Base-by-base conservation (phyloP, 148 eudicot genomes). In the Suaeda aralocaspica region DNA sequence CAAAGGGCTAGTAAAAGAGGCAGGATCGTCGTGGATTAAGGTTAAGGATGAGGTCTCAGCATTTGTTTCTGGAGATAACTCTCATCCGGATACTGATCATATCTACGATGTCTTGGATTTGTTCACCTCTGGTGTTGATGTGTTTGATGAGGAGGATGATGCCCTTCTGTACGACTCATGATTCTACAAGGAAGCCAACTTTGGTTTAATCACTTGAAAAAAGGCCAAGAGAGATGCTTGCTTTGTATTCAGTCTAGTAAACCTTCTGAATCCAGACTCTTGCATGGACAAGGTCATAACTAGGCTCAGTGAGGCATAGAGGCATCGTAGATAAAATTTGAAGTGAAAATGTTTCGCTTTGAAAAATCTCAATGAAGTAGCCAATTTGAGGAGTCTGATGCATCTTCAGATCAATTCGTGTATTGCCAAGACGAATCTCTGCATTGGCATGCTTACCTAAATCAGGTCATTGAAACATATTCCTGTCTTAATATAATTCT, bases 1-100 rank as follows among this genome's bases (percentile, higher is more conserved):
- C 29, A 87, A 84, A 79, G 94, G 96, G 45, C 84, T 92, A 19
- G 76, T 74, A 11, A 92, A 92, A 82, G 98, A 92, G 79, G 89
- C 94, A 10, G 98, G 98, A 66, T 92, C 96, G 77, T 90, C 98
- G 63, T 92, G 94, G 98, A 77, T 87, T 36, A 85, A 88, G 82
- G 69, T 87, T 68, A 86, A 84, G 76, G 90, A 84, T 39, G 82
- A 70, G 68, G 87, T 88, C 59, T 79, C 84, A n/a, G 69, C 92
- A 55, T 92, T 92, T 72, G 94, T 87, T 33, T 83, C 94, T 12
- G 94, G 90, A 34, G 96, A 88, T 75, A 81, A 70, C 64, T 70
- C 80, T 52, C 92, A 90, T 73, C 86, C 90, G 3, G 76, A 77
- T 21, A 63, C 79, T n/a, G 88, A 84, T 62, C 67, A 69, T 26